Conservation (phyloP, 345 rosid species). For the rapeseed (Brassica napus) region DNA sequence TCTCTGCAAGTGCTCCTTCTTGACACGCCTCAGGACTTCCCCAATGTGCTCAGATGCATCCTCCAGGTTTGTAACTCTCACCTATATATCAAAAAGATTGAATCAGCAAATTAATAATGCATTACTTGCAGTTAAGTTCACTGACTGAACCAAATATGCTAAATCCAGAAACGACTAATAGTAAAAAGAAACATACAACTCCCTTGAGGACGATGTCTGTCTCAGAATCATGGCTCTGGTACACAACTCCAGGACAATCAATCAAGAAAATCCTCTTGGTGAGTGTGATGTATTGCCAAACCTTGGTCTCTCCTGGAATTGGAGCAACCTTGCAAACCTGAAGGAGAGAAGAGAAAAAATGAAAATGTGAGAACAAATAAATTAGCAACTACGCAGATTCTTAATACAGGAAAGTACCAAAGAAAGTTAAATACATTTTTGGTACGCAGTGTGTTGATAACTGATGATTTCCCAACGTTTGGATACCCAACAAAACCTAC, state of each 20-base stretch:
- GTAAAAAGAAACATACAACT: slow-evolving; percentile 60
- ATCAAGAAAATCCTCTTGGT: slow-evolving; percentile 94
- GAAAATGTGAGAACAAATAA: not conserved
- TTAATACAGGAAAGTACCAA: not conserved
- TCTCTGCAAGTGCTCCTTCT: slow-evolving; percentile 79
- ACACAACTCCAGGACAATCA: slow-evolving; percentile 97
- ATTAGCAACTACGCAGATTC: not conserved
- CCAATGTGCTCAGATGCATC: slow-evolving; percentile 94
- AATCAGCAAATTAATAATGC: not conserved
- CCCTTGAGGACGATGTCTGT: slow-evolving; percentile 95
- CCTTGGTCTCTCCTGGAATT: slow-evolving; percentile 97
- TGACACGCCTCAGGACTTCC: slow-evolving; percentile 86
- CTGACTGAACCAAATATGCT: not conserved
- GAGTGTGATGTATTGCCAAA: slow-evolving; percentile 93
- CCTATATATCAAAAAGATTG: slow-evolving; percentile 43
- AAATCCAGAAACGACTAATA: not conserved
- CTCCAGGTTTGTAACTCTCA: slow-evolving; percentile 66
- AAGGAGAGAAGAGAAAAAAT: not conserved
- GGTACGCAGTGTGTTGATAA: slow-evolving; percentile 88
- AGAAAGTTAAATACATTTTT: slow-evolving; percentile 58
- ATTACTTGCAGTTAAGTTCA: not conserved
- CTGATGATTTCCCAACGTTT: slow-evolving; percentile 96
- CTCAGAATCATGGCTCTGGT: slow-evolving; percentile 83
- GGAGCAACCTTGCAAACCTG: slow-evolving; percentile 99
- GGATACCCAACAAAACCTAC: slow-evolving; percentile 98